Percentiles rank a stretch among this genome's conserved stretches.
phyloP scores from a whole-genome alignment of 441 rosid genomes.

The Pelargonium hybrid region DNA sequence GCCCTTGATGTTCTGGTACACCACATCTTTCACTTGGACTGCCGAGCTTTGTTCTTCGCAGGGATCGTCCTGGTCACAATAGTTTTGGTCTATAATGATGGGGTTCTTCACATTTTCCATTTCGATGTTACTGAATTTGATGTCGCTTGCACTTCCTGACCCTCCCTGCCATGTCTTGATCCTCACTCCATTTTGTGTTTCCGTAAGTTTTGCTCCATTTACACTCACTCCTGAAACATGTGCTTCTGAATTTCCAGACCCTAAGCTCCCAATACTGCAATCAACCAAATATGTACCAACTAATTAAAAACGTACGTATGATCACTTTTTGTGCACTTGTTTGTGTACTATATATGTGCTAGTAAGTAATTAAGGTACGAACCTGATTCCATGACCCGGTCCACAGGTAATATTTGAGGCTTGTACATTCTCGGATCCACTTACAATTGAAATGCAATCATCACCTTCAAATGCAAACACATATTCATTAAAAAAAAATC shows the following conservation, averaged over 20 bases:
- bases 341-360: too few species aligned
- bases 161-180: slow-evolving; percentile 97
- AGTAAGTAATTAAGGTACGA: too few species aligned
- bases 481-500: not conserved
- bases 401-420: slow-evolving; percentile 53
- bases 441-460: slow-evolving; percentile 73
- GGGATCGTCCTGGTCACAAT: slow-evolving; percentile 56
- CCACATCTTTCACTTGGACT: slow-evolving; percentile 50
- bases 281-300: too few species aligned
- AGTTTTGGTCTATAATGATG: slow-evolving; percentile 67
- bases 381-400: slow-evolving; percentile 90
- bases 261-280: slow-evolving; percentile 84
- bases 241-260: slow-evolving; percentile 38
- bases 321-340: too few species aligned
- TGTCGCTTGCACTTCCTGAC: slow-evolving; percentile 60
- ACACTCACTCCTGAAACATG: slow-evolving; percentile 54
- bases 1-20: slow-evolving; percentile 58
- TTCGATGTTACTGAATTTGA: slow-evolving; percentile 50
- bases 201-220: slow-evolving; percentile 43
- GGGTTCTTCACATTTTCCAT: slow-evolving; percentile 69
- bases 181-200: slow-evolving; percentile 68
- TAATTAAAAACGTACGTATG: too few species aligned
- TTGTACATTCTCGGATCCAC: slow-evolving; percentile 51
- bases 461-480: slow-evolving; percentile 36
- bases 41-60: slow-evolving; percentile 58